Evolutionary conservation across 495 filamentous ascomycete species (phyloP).

Genomic region (Aspergillus biplanus): DNA sequence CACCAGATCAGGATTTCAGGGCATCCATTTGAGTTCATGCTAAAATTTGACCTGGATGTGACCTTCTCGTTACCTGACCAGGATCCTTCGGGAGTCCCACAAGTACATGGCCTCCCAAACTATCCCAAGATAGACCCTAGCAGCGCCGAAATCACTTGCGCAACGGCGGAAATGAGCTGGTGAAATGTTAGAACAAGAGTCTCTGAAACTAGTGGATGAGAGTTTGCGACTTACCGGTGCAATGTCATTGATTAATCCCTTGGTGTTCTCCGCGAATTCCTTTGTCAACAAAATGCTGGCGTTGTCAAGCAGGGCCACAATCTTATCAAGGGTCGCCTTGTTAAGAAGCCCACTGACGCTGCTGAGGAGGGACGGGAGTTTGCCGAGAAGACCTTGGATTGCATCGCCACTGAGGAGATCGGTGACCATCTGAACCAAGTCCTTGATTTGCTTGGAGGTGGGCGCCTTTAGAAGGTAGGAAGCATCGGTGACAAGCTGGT

Average conservation of each 20-base stretch:
- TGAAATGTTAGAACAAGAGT: not conserved
- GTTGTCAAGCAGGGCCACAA: slow-evolving; percentile 15
- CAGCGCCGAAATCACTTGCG: slow-evolving; percentile 22
- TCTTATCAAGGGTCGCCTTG: slow-evolving; percentile 4
- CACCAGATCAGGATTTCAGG: not conserved
- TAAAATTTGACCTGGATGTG: not conserved
- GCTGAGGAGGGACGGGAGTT: slow-evolving; percentile 14
- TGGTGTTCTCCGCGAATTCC: slow-evolving; percentile 18
- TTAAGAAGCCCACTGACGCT: slow-evolving; percentile 17
- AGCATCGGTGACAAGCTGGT: slow-evolving; percentile 8
- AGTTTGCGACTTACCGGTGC: slow-evolving; percentile 17
- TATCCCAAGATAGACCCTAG: slow-evolving; percentile 17
- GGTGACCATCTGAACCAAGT: slow-evolving; percentile 7
- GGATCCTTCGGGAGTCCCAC: not conserved
- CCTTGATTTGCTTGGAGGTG: slow-evolving; percentile 17
- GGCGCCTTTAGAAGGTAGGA: slow-evolving; percentile 13
- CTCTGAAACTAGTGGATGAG: not conserved
- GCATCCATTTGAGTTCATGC: slow-evolving; percentile 1
- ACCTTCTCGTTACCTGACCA: not conserved
- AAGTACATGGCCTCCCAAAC: not conserved
- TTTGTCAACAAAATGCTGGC: slow-evolving; percentile 13
- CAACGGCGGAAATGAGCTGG: slow-evolving; percentile 20
- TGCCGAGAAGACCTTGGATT: slow-evolving; percentile 7
- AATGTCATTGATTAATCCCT: slow-evolving; percentile 20
- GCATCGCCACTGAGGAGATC: slow-evolving; percentile 15